Evolutionary conservation across 148 eudicot genomes (phyloP).

Genomic region (Oxyria digyna): DNA sequence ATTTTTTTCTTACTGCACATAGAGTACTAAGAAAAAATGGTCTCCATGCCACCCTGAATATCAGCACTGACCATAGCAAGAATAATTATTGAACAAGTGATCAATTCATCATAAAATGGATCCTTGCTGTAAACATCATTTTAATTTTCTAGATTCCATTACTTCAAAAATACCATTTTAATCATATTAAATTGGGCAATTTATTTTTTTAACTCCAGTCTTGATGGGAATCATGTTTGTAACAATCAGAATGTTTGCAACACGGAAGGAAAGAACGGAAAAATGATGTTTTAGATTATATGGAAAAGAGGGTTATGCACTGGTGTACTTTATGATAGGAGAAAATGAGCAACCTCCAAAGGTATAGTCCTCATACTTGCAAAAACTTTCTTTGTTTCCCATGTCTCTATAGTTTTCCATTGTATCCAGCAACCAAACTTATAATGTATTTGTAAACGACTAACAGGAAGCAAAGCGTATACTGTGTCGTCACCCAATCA

Average conservation of each 20-base stretch:
- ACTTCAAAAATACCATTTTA: no score
- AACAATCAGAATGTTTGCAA: no score
- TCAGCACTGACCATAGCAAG: slow-evolving; percentile 24
- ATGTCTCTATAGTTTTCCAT: not conserved
- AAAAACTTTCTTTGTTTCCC: not conserved
- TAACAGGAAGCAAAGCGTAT: slow-evolving; percentile 65
- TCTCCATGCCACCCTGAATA: slow-evolving; percentile 28
- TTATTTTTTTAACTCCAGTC: no score
- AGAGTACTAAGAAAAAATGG: slow-evolving; percentile 31
- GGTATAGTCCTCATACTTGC: slow-evolving; percentile 24
- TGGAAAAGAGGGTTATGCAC: slow-evolving; percentile 83
- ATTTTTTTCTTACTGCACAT: not conserved
- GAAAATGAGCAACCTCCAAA: slow-evolving; percentile 91
- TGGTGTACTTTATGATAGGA: slow-evolving; percentile 83
- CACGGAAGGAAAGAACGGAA: no score
- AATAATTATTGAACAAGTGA: no score
- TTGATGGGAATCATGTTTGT: no score
- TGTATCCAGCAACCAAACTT: not conserved
- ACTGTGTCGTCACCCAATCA: slow-evolving; percentile 95
- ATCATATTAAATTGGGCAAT: no score
- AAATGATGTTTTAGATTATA: slow-evolving; percentile 82
- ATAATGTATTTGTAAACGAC: no score
- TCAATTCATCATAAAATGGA: no score
- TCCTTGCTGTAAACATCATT: no score
- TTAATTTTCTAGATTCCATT: no score